Evolutionary conservation across 371 early-diverging fungal genomes (phyloP).

Genomic region (Syncephalis fuscata): DNA sequence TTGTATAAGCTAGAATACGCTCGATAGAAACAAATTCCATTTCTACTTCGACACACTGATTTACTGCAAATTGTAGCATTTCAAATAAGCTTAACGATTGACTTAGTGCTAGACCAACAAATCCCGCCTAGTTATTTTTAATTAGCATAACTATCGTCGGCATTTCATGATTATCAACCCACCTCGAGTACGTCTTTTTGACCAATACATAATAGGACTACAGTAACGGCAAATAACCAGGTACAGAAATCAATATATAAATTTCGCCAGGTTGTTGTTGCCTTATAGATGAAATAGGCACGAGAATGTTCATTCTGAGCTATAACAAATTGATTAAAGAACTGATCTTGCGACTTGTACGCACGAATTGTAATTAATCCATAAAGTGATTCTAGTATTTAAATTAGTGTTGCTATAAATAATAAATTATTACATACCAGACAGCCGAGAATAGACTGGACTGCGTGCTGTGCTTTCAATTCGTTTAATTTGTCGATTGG

Average conservation of each 20-base stretch:
- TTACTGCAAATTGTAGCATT: slow-evolving; percentile 25
- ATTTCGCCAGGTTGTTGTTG: slow-evolving; percentile 26
- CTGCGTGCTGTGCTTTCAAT: slow-evolving; percentile 63
- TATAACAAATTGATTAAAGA: slow-evolving; percentile 12
- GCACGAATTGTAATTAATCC: slow-evolving; percentile 68
- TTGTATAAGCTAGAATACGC: slow-evolving; percentile 24
- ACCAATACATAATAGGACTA: slow-evolving; percentile 3
- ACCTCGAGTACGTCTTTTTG: slow-evolving; percentile 36
- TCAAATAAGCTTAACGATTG: slow-evolving; percentile 18
- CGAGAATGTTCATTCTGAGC: slow-evolving; percentile 19
- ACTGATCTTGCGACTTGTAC: slow-evolving; percentile 27
- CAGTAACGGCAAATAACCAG: slow-evolving; percentile 7
- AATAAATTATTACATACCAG: slow-evolving; percentile 11
- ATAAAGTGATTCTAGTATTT: slow-evolving; percentile 46
- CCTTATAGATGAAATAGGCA: slow-evolving; percentile 21
- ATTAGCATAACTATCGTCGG: slow-evolving; percentile 16
- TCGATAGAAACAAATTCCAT: slow-evolving; percentile 61
- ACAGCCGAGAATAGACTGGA: slow-evolving; percentile 72
- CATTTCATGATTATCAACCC: too few species aligned
- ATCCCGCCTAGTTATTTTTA: slow-evolving; percentile 19
- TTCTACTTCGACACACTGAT: slow-evolving; percentile 45
- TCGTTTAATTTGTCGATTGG: slow-evolving; percentile 63
- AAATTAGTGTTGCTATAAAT: slow-evolving; percentile 48
- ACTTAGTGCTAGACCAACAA: slow-evolving; percentile 18
- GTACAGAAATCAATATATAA: slow-evolving; percentile 70